These are phyloP conservation scores for Zangia roseola DNA, from an alignment of 768 basidiomycete species.

Conservation along the genomic window DNA sequence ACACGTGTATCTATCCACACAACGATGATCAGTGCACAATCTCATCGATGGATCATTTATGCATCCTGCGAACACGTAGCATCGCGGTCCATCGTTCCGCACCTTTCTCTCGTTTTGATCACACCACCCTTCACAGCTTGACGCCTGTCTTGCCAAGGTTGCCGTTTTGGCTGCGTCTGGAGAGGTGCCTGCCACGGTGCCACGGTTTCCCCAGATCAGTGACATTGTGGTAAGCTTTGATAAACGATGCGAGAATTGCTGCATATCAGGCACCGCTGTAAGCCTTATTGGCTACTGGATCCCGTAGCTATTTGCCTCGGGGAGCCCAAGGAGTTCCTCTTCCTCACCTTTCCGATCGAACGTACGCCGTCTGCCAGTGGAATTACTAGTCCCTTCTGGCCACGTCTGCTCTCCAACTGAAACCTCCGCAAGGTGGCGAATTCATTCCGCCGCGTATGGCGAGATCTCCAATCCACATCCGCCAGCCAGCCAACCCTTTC, in stretches of 20 bases:
- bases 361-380: no score
- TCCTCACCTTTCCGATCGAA: slow-evolving; percentile 1
- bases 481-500: background rate
- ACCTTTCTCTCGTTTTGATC: slow-evolving; percentile 12
- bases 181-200: slow-evolving; percentile 1
- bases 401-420: background rate
- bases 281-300: background rate
- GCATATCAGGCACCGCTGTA: slow-evolving; percentile 1
- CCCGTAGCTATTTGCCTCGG: background rate
- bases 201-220: background rate
- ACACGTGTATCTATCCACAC: slow-evolving; percentile 1
- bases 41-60: slow-evolving; percentile 21
- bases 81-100: slow-evolving; percentile 15
- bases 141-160: slow-evolving; percentile 4
- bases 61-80: slow-evolving; percentile 1
- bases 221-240: background rate
- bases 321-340: background rate
- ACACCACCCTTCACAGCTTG: slow-evolving; percentile 12
- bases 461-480: background rate
- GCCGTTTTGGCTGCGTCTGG: slow-evolving; percentile 4
- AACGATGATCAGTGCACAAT: slow-evolving; percentile 7
- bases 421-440: background rate
- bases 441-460: background rate
- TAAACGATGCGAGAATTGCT: background rate
- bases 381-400: background rate